A percentile compares a stretch with the other conserved stretches of the same genome.
These are phyloP conservation scores for Linnemannia exigua DNA, from an alignment of 192 early-diverging fungal genomes.

Conservation along the genomic window DNA sequence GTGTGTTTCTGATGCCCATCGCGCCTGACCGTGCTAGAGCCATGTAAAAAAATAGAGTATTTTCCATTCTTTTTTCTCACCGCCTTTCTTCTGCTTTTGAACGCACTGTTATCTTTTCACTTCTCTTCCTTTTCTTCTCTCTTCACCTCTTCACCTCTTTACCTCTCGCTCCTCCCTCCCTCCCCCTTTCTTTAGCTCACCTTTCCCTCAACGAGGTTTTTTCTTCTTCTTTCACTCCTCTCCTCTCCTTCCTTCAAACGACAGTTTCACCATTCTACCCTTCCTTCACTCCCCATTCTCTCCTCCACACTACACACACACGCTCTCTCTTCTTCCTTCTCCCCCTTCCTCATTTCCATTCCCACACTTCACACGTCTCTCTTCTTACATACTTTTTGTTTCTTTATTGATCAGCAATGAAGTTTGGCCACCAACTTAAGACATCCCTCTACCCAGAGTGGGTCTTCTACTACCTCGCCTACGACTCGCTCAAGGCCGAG, in stretches of 20 bases:
- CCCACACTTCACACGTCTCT: too few relatives aligned
- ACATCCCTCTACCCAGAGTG: slow-evolving; percentile 88
- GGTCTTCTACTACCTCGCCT: slow-evolving; percentile 85
- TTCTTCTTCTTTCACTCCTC: not conserved
- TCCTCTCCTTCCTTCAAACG: not conserved
- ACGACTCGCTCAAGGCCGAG: slow-evolving; percentile 89
- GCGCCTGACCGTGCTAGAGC: not conserved
- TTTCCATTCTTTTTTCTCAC: slow-evolving; percentile 6
- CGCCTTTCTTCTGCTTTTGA: not conserved
- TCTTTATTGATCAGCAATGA: slow-evolving; percentile 70
- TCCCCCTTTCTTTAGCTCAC: not conserved
- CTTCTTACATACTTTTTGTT: too few relatives aligned
- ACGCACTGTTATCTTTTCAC: not conserved
- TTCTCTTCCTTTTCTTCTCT: not conserved
- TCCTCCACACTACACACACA: not conserved
- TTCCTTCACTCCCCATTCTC: not conserved
- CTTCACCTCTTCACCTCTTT: not conserved
- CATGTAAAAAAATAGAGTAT: not conserved
- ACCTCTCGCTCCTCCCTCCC: not conserved
- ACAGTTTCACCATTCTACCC: not conserved
- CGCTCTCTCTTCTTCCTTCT: not conserved
- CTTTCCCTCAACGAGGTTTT: not conserved
- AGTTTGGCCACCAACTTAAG: slow-evolving; percentile 91
- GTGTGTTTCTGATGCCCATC: not conserved
- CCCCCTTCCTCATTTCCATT: not conserved